Evolutionary conservation across 1,284 basidiomycete species (phyloP), one percentile per base, ranked within the genome.

Genomic region (Heterobasidion parviporum): DNA sequence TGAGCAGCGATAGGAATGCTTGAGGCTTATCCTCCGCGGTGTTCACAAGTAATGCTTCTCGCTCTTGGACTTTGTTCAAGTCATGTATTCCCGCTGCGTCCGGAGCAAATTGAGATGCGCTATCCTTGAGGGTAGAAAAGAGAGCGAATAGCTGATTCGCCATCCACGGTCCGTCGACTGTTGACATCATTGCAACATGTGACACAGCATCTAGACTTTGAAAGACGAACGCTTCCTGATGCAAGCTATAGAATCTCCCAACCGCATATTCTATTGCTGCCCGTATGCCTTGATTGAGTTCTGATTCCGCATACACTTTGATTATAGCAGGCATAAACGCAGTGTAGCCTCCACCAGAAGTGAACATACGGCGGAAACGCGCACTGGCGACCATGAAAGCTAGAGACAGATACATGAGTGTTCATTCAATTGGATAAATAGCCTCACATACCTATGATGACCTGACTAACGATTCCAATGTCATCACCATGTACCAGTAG

Each of bases 151-250:
- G 69, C 33, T 74, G 77, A 55, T 72, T 71, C 8, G 78, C 78
- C 32, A 84, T 72, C 74, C 77, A 79, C 6, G 74, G 68, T 2
- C 67, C 70, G 52, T 83, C 79, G 16, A 76, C 70, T 2, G 70
- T 70, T 1, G 82, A 74, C 18, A 83, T 67, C 55, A 75, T 73
- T 33, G 81, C 68, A 26, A 85, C 66, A 56, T 81, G 81, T 0
- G 83, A 78, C 48, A 85, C 71, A 16, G 81, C 76, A 57, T 85
- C 85, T 55, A 91, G 72, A 34, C 79, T 79, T 65, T 92, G 89
- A 65, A 89, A 91, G 45, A 90, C 74, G 63, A 91, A 91, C 0
- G 82, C 77, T 52, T 91, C 87, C 59, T 81, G 77, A 64, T 92
- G 89, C 3, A 89, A 75, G 3, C 87, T 83, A 61, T 85, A 88